Evolutionary conservation across 345 rosid species (phyloP), one percentile per base, ranked within the genome.

Genomic region (Pistacia atlantica): DNA sequence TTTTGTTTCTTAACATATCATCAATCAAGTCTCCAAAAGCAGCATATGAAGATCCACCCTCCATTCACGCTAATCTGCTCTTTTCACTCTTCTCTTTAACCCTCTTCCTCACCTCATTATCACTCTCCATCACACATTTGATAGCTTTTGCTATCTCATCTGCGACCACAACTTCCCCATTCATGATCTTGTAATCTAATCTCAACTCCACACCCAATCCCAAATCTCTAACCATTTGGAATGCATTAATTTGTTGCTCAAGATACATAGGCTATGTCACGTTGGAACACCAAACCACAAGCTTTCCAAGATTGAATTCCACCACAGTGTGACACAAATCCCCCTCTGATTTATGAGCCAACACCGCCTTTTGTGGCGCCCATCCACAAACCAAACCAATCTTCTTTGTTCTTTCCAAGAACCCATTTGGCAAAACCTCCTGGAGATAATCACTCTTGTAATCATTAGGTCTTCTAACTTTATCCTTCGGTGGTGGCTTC

Each of bases 241-340:
- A 85, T 11, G 86, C 86, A 11, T 82, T 85, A 33, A 85, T 13
- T 11, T 80, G 88, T 12, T 85, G 88, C 69, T 85, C 82, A 0
- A 42, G 76, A 31, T 75, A 60, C 62, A 82, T 8, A 49, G 86
- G 88, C 83, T 82, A 78, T 0, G 82, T 64, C 0, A 75, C 80
- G 76, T 22, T 11, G 80, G 82, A 37, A 83, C 80, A 2, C 79
- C 83, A 67, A 65, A 65, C 82, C 84, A 80, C 33, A 83, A 11
- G 73, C 83, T 76, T 75, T 85, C 88, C 46, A 85, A 59, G 6
- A 54, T 69, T 2, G 88, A 85, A 72, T 85, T 85, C 86, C 88
- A 86, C 9, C 89, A 31, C 84, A 85, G 57, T 84, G 83, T 5
- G 88, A 75, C 35, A 86, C 25, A 25, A 25, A 25, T 25, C 1